Percentiles rank a stretch among this genome's conserved stretches.
These are phyloP conservation scores for Ziziphus jujuba DNA, from an alignment of 306 rosid genomes.

Conservation along the genomic window DNA sequence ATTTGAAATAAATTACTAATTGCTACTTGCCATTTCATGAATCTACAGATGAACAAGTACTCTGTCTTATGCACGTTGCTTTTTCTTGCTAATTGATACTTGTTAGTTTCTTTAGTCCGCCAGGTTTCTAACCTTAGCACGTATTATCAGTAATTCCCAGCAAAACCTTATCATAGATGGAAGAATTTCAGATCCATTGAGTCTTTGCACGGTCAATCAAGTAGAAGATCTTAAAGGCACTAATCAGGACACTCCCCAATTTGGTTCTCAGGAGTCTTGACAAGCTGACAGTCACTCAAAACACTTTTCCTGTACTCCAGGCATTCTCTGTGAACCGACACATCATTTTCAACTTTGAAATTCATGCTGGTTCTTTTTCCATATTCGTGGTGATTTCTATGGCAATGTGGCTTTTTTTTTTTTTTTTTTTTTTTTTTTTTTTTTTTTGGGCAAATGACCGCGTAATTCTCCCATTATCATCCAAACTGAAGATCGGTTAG, in stretches of 20 bases:
- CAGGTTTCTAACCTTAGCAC: neutral
- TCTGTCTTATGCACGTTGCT: neutral
- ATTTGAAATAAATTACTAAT: no score
- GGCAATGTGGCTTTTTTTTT: conserved; percentile 22
- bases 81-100: neutral
- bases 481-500: conserved; percentile 14
- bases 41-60: no score
- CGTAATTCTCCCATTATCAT: conserved; percentile 28
- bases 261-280: conserved; percentile 47
- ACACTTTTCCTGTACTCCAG: conserved; percentile 7
- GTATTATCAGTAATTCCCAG: conserved; percentile 1
- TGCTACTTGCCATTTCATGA: no score
- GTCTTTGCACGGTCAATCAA: conserved; percentile 10
- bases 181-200: conserved; percentile 8
- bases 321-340: conserved; percentile 30
- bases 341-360: conserved; percentile 26
- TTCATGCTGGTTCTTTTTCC: conserved; percentile 48
- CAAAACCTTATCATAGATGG: conserved; percentile 13
- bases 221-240: conserved; percentile 44
- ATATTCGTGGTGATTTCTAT: conserved; percentile 29
- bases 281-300: neutral
- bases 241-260: conserved; percentile 42
- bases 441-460: no score
- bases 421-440: no score
- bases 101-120: neutral